phyloP scores from a whole-genome alignment of 1,139 yeast species.

The Blastobotrys capitulatus region DNA sequence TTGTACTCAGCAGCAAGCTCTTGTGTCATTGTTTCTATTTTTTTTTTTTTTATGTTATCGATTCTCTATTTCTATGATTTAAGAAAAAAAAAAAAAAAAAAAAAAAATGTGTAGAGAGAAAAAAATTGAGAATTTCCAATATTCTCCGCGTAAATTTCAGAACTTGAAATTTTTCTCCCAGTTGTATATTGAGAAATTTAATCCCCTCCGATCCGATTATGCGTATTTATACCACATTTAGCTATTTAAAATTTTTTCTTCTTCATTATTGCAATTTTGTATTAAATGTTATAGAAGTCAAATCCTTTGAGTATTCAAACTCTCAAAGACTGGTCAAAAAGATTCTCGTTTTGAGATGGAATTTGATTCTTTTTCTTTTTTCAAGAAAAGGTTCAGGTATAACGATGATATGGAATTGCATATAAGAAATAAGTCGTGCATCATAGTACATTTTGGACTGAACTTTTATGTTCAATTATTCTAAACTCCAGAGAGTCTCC shows the following conservation, averaged over 20 bases:
- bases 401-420: too few relatives aligned
- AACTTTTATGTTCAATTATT: not conserved
- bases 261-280: not conserved
- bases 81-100: too few relatives aligned
- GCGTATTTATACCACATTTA: too few relatives aligned
- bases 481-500: slow-evolving; percentile 27
- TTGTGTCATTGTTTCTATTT: not conserved
- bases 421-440: slow-evolving; percentile 19
- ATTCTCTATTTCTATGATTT: not conserved
- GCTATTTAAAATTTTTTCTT: not conserved
- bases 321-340: not conserved
- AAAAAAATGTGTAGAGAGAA: too few relatives aligned
- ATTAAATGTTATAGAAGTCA: not conserved
- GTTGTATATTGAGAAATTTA: too few relatives aligned
- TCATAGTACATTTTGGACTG: slow-evolving; percentile 28
- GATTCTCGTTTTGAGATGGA: slow-evolving; percentile 10
- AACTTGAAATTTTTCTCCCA: too few relatives aligned
- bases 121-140: not conserved
- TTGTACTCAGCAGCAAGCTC: slow-evolving; percentile 37
- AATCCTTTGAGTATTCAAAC: not conserved
- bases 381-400: not conserved
- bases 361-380: not conserved
- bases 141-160: not conserved
- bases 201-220: too few relatives aligned
- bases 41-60: not conserved